Conservation (phyloP, 1,284 basidiomycete genomes). For the Apiotrichum siamense region DNA sequence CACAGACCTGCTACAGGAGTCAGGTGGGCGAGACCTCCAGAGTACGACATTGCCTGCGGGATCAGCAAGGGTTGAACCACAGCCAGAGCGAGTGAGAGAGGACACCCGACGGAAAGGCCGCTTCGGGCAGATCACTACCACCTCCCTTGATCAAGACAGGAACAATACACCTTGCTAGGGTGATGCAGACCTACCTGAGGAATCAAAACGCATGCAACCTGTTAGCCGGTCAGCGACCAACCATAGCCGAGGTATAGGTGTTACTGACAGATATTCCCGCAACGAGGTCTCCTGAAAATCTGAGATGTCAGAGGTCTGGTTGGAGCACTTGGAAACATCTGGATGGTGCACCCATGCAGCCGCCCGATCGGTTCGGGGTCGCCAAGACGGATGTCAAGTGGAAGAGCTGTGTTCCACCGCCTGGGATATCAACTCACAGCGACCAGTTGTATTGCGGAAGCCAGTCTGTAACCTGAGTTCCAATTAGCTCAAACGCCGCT, state of each 20-base stretch:
- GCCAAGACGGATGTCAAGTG: not conserved
- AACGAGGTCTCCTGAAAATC: constrained; percentile 71
- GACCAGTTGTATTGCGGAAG: constrained; percentile 72
- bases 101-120: no score
- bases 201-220: constrained; percentile 76
- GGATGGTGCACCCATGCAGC: not conserved
- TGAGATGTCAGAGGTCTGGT: no score
- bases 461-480: constrained; percentile 54
- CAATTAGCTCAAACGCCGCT: no score
- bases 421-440: no score
- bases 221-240: constrained; percentile 5
- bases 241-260: not conserved
- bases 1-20: constrained; percentile 79
- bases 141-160: no score
- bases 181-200: constrained; percentile 59
- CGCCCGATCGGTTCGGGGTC: no score
- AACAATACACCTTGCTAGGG: no score
- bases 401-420: no score
- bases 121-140: no score
- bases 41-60: constrained; percentile 67
- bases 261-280: constrained; percentile 65
- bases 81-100: no score
- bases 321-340: not conserved
- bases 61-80: no score
- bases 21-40: constrained; percentile 72